Evolutionary conservation across 78 protist genomes (phyloP).

Genomic region (Dictyostelium intermedium): DNA sequence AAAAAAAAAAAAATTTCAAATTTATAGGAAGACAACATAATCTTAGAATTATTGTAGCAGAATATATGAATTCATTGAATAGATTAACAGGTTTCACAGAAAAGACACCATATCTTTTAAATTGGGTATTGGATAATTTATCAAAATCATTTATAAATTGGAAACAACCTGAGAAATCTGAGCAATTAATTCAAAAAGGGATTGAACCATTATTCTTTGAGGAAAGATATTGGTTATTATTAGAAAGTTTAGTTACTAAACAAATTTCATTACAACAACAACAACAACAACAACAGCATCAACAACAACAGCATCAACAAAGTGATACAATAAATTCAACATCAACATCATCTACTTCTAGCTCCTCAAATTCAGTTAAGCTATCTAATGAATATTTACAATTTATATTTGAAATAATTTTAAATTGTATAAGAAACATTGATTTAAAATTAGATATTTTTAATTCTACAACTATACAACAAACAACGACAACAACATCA

Average conservation of each 20-base stretch:
- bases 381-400: slow-evolving; percentile 17
- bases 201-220: slow-evolving; percentile 45
- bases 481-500: background rate
- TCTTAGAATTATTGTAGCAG: slow-evolving; percentile 54
- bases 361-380: background rate
- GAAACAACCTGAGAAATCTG: slow-evolving; percentile 1
- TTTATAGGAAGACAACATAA: slow-evolving; percentile 17
- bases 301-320: background rate
- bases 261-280: background rate
- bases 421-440: background rate
- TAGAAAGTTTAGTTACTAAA: background rate
- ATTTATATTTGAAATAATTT: slow-evolving; percentile 29
- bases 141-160: background rate
- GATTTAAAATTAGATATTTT: background rate
- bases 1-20: no score
- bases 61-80: slow-evolving; percentile 18
- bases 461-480: background rate
- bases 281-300: background rate
- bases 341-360: background rate
- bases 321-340: no score
- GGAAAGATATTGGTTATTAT: slow-evolving; percentile 13
- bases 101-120: slow-evolving; percentile 18
- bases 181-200: background rate
- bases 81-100: slow-evolving; percentile 43
- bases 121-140: slow-evolving; percentile 29